Base-by-base conservation (phyloP, 148 eudicot genomes). In the Heliamphora exappendiculata region DNA sequence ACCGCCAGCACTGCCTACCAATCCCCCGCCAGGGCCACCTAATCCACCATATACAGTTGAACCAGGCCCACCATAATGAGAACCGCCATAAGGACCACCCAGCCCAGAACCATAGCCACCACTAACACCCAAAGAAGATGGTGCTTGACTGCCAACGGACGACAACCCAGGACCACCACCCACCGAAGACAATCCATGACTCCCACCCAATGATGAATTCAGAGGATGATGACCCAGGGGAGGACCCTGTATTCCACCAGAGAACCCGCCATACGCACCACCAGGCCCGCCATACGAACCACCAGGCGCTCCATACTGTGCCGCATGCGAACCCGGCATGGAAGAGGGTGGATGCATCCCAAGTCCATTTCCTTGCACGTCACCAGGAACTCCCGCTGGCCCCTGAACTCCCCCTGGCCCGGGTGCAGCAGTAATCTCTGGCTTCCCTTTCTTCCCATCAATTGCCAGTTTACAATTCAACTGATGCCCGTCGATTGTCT, bases 361-460 rank as follows among this genome's bases (percentile, higher is more conserved):
- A 57, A 81, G 28, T 10, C 75, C 71, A 70, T 70, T 34, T 14
- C 79, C 79, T 36, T 81, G 77, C 8, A 36, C 64, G 44, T 78
- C 79, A 19, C 62, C 76, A 2, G 77, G 75, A 1, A 16, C 62
- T 28, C 47, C 80, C 29, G 44, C 53, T 0, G 68, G 62, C 1
- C 79, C 83, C 14, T 58, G 71, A 3, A 83, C 86, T 14, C 70
- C 60, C 62, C 86, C 65, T 3, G 75, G 1, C 59, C 81, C 49
- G 57, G 69, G 28, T 74, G 58, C 81, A 34, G 16, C 71, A 12
- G 62, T 24, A 28, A 33, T 7, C 39, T 69, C 80, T 0, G 80
- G 81, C 70, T 87, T 90, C 64, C 91, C 91, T 54, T 84, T 90
- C 81, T 91, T 91, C 29, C 94, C 94, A 36, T 90, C 91, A 66